Conservation (phyloP, 805 yeast species). For the Hyphopichia homilentoma region DNA sequence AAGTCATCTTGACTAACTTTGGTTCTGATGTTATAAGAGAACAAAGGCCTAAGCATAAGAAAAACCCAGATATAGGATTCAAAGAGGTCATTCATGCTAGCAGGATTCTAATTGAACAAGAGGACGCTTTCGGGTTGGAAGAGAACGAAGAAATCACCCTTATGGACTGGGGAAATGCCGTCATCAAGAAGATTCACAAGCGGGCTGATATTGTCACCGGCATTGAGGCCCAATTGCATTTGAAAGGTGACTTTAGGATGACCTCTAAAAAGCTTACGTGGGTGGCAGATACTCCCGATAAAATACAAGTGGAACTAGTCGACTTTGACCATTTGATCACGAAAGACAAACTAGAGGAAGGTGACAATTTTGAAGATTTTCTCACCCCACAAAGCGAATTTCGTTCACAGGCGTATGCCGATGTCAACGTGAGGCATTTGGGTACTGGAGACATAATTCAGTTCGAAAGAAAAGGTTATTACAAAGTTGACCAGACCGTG, state of each 20-base stretch:
- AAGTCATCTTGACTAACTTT: constrained; percentile 59
- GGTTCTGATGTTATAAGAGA: constrained; percentile 63
- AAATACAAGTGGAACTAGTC: constrained; percentile 69
- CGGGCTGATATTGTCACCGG: constrained; percentile 56
- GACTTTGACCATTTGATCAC: constrained; percentile 94
- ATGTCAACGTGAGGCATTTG: constrained; percentile 69
- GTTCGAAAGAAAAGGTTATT: constrained; percentile 97
- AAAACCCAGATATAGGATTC: constrained; percentile 84
- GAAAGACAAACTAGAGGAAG: constrained; percentile 93
- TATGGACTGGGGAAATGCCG: constrained; percentile 98
- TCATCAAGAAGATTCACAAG: constrained; percentile 65
- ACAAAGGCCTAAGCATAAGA: constrained; percentile 88
- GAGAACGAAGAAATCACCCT: constrained; percentile 93
- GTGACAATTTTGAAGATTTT: constrained; percentile 89
- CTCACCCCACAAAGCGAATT: constrained; percentile 85
- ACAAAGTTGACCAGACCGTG: constrained; percentile 65
- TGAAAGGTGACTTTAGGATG: constrained; percentile 96
- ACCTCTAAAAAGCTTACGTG: constrained; percentile 93
- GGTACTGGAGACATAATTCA: constrained; percentile 87
- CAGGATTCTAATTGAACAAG: constrained; percentile 76
- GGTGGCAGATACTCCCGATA: constrained; percentile 81
- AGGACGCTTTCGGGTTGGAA: constrained; percentile 62
- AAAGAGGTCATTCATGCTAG: constrained; percentile 71
- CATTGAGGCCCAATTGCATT: constrained; percentile 73
- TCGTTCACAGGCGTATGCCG: constrained; percentile 74